Percentiles rank a stretch among this genome's conserved stretches.
Evolutionary conservation across 1,284 basidiomycete genomes (phyloP).

Genomic region (Cryptococcus floricola): DNA sequence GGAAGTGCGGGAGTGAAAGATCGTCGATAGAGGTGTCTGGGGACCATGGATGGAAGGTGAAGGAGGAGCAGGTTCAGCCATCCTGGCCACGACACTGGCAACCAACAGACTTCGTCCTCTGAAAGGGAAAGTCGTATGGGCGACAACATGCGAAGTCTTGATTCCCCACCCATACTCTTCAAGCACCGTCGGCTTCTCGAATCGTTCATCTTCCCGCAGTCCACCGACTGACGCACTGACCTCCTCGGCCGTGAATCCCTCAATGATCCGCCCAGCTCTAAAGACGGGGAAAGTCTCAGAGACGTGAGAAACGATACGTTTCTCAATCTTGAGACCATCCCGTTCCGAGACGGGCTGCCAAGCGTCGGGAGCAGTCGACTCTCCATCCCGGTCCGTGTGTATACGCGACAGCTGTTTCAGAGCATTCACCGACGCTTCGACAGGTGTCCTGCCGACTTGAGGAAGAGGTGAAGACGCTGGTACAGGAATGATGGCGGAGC

Average conservation of each 20-base stretch:
- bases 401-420: constrained; percentile 73
- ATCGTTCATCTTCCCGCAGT: constrained; percentile 36
- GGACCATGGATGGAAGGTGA: constrained; percentile 46
- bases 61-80: constrained; percentile 50
- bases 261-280: constrained; percentile 85
- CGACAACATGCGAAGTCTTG: constrained; percentile 52
- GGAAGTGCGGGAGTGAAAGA: constrained; percentile 68
- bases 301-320: constrained; percentile 69
- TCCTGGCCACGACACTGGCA: constrained; percentile 68
- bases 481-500: constrained; percentile 42
- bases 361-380: constrained; percentile 55
- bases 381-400: constrained; percentile 58
- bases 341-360: constrained; percentile 82
- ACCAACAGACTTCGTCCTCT: constrained; percentile 82
- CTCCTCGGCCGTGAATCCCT: constrained; percentile 92
- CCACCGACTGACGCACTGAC: constrained; percentile 67
- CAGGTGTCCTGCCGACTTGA: constrained; percentile 43
- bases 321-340: constrained; percentile 68
- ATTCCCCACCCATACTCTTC: constrained; percentile 78
- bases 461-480: constrained; percentile 45
- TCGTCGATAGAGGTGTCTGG: constrained; percentile 52
- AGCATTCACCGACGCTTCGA: constrained; percentile 77
- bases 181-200: constrained; percentile 63
- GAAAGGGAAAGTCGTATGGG: constrained; percentile 81
- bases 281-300: constrained; percentile 80